These are phyloP conservation scores for Mycena belliarum DNA, from an alignment of 768 basidiomycete genomes.

Conservation along the genomic window DNA sequence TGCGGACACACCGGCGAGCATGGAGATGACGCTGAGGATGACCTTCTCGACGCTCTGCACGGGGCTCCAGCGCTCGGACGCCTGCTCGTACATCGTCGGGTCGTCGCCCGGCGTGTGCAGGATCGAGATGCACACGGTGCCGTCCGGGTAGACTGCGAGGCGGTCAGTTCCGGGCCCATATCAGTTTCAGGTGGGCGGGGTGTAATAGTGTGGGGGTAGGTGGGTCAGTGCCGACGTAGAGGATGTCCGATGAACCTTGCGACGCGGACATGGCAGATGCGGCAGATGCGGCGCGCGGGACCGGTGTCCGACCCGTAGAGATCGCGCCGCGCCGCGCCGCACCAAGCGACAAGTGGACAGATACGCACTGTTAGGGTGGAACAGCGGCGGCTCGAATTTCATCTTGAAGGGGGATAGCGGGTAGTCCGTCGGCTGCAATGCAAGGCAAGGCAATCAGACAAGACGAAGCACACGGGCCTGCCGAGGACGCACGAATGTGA, in stretches of 20 bases:
- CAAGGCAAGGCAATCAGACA: neutral
- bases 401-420: slow-evolving; percentile 99
- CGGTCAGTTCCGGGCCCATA: too few species aligned
- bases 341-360: neutral
- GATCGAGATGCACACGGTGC: slow-evolving; percentile 97
- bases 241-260: too few species aligned
- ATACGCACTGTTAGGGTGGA: slow-evolving; percentile 85
- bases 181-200: too few species aligned
- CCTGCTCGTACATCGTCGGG: slow-evolving; percentile 91
- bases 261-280: too few species aligned
- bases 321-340: neutral
- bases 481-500: slow-evolving; percentile 77
- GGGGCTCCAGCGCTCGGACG: slow-evolving; percentile 97
- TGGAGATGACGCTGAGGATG: slow-evolving; percentile 91
- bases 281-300: too few species aligned
- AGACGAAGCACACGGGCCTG: neutral
- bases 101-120: slow-evolving; percentile 93
- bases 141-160: slow-evolving; percentile 87
- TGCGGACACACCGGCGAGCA: slow-evolving; percentile 79
- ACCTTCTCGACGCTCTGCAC: slow-evolving; percentile 98
- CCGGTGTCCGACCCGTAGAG: neutral
- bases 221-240: too few species aligned
- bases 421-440: slow-evolving; percentile 87
- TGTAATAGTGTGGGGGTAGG: too few species aligned
- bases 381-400: slow-evolving; percentile 95